Conservation (phyloP, 768 basidiomycete genomes). For the Lentinula sp. region DNA sequence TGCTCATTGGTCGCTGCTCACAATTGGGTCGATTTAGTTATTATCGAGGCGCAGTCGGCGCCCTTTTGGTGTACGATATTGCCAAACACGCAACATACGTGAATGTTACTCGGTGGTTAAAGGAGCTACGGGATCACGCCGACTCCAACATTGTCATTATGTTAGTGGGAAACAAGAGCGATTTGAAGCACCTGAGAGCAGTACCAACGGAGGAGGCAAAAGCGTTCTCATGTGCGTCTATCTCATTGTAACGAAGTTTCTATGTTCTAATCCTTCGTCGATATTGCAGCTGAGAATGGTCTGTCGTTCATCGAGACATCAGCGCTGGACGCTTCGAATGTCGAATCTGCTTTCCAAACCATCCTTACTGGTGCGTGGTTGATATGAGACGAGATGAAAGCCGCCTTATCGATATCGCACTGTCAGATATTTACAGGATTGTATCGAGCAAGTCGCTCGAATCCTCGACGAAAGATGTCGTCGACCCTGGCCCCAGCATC, state of each 20-base stretch:
- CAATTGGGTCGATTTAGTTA: conserved; percentile 49
- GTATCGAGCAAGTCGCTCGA: conserved; percentile 95
- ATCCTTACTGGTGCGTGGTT: conserved; percentile 75
- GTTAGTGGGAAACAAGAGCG: conserved; percentile 98
- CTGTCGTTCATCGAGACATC: conserved; percentile 98
- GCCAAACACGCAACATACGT: conserved; percentile 92
- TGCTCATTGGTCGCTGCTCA: conserved; percentile 1
- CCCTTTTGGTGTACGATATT: conserved; percentile 91
- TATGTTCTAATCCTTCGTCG: background rate
- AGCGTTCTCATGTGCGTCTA: conserved; percentile 70
- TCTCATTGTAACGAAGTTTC: background rate
- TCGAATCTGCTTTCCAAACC: conserved; percentile 95
- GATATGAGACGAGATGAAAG: background rate
- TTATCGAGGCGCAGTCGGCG: conserved; percentile 95
- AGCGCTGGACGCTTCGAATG: conserved; percentile 98
- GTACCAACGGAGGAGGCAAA: conserved; percentile 98
- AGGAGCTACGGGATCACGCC: conserved; percentile 94
- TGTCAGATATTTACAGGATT: conserved; percentile 91
- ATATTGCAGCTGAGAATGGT: conserved; percentile 70
- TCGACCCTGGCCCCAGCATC: conserved; percentile 80
- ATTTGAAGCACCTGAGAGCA: conserved; percentile 95
- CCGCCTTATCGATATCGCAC: conserved; percentile 4
- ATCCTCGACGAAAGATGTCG: conserved; percentile 71
- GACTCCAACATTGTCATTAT: conserved; percentile 92
- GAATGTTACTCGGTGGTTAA: conserved; percentile 93